Percentiles rank a stretch among this genome's conserved stretches.
Conservation (phyloP, 1,284 basidiomycete species). For the Psilocybe mexicana region DNA sequence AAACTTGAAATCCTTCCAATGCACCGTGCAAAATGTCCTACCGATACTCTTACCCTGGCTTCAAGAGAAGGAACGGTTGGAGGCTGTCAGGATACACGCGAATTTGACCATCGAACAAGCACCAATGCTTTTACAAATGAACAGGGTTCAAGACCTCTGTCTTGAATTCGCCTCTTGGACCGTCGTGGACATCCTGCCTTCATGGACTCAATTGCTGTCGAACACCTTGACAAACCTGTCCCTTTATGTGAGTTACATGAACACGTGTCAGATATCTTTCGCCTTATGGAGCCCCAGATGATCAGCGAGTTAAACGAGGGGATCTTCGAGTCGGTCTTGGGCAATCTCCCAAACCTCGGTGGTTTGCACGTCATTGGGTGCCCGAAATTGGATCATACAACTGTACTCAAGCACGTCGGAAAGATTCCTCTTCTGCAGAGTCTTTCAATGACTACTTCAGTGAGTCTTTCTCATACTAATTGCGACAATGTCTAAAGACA, state of each 20-base stretch:
- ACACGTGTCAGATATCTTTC: background rate
- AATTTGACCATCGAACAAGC: slow-evolving; percentile 51
- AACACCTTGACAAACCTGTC: slow-evolving; percentile 52
- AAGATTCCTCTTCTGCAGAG: slow-evolving; percentile 56
- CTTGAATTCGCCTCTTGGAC: slow-evolving; percentile 64
- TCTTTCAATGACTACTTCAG: slow-evolving; percentile 59
- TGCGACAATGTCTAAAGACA: slow-evolving; percentile 5
- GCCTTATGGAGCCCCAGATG: slow-evolving; percentile 39
- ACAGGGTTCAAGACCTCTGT: slow-evolving; percentile 44
- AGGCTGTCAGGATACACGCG: slow-evolving; percentile 49
- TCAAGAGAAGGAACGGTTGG: slow-evolving; percentile 43
- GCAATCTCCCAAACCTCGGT: slow-evolving; percentile 49
- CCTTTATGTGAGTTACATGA: slow-evolving; percentile 48
- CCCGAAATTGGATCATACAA: slow-evolving; percentile 50
- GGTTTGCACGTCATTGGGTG: slow-evolving; percentile 64
- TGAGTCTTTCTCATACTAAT: slow-evolving; percentile 29
- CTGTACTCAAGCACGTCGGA: slow-evolving; percentile 44
- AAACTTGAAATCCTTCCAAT: slow-evolving; percentile 59
- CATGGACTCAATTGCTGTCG: slow-evolving; percentile 46
- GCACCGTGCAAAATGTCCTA: slow-evolving; percentile 45
- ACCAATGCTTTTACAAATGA: slow-evolving; percentile 42
- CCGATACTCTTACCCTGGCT: slow-evolving; percentile 50
- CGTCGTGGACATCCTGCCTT: slow-evolving; percentile 55
- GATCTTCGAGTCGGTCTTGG: slow-evolving; percentile 48
- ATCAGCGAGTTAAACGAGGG: slow-evolving; percentile 52